phyloP scores from a whole-genome alignment of 2,329 filamentous ascomycete genomes.

The Fusarium coicis region DNA sequence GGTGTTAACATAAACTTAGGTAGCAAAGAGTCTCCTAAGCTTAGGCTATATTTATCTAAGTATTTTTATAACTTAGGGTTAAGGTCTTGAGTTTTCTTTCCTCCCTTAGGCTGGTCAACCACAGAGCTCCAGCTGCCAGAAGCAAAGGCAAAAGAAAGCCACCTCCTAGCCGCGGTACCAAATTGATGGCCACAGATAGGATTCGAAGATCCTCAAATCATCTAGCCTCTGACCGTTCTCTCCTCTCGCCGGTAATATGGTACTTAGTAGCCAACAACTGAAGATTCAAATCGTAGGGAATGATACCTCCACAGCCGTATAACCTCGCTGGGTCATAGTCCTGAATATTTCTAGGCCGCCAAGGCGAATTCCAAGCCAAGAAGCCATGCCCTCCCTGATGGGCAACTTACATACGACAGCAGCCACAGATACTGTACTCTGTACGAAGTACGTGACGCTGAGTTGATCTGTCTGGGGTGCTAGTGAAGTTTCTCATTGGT shows the following conservation, averaged over 20 bases:
- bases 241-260: not conserved
- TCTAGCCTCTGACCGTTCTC: slow-evolving; percentile 2
- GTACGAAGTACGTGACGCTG: not conserved
- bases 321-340: not conserved
- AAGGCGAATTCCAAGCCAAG: not conserved
- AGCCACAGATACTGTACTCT: not conserved
- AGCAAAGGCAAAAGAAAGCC: not conserved
- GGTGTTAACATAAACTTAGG: too few relatives aligned
- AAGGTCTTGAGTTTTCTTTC: too few relatives aligned
- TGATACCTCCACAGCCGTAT: not conserved
- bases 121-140: not conserved
- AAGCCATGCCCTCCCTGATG: not conserved
- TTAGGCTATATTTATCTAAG: too few relatives aligned
- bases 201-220: not conserved
- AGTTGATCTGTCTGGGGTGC: slow-evolving; percentile 24
- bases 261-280: slow-evolving; percentile 6
- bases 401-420: slow-evolving; percentile 3
- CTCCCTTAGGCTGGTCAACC: not conserved
- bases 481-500: slow-evolving; percentile 33
- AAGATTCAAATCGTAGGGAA: not conserved
- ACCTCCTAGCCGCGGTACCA: not conserved
- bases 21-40: too few relatives aligned
- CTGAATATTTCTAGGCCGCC: not conserved
- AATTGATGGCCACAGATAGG: not conserved
- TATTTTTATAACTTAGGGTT: too few relatives aligned